These are phyloP conservation scores for Solanum hybrid DNA, from an alignment of 305 asterid species.

Conservation along the genomic window DNA sequence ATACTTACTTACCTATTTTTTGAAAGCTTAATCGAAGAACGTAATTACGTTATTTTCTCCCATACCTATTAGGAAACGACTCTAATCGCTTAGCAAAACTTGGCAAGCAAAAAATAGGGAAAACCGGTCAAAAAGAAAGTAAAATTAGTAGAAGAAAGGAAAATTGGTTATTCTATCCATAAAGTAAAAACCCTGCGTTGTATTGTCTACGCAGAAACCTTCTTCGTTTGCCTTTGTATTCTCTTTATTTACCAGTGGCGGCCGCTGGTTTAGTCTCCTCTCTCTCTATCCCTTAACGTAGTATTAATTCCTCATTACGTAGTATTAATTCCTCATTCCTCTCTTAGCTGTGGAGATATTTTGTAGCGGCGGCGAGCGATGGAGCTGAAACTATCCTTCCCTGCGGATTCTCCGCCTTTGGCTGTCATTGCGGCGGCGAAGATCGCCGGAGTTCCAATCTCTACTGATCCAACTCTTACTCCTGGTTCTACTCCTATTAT, in stretches of 20 bases:
- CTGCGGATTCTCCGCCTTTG: slow-evolving; percentile 8
- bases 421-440: slow-evolving; percentile 41
- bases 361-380: not conserved
- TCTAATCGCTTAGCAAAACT: not conserved
- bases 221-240: not conserved
- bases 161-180: not conserved
- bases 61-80: accelerated
- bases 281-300: not conserved
- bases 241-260: not conserved
- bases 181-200: not conserved
- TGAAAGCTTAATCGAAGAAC: not conserved
- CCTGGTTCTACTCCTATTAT: slow-evolving; percentile 52
- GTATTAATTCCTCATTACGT: too few relatives aligned
- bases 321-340: not conserved
- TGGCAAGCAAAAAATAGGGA: not conserved
- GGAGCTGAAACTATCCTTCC: slow-evolving; percentile 1
- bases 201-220: too few relatives aligned
- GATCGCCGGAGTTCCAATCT: slow-evolving; percentile 36
- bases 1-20: not conserved
- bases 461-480: slow-evolving; percentile 27
- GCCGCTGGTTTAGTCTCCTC: not conserved
- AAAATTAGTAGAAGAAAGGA: not conserved
- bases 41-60: not conserved
- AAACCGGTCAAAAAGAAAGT: not conserved
- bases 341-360: not conserved